A percentile compares a stretch with the other conserved stretches of the same genome.
These are phyloP conservation scores for Bruguiera parviflora DNA, from an alignment of 345 rosid genomes.

Conservation along the genomic window DNA sequence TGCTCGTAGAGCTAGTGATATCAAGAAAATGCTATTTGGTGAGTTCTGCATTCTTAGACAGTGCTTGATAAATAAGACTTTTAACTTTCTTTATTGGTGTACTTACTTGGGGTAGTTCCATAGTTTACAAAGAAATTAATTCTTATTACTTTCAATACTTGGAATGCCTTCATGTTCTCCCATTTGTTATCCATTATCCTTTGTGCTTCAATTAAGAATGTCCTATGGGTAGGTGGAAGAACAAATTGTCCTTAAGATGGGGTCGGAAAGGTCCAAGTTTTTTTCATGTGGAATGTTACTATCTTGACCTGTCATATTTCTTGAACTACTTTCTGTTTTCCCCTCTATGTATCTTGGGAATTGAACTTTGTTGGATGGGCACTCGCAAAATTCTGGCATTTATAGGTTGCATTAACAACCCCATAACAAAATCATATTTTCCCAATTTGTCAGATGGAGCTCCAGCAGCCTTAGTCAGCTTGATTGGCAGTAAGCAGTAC, in stretches of 20 bases:
- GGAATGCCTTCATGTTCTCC: background rate
- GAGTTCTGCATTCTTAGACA: slow-evolving; percentile 26
- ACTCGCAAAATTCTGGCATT: background rate
- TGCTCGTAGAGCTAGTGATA: slow-evolving; percentile 76
- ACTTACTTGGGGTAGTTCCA: no score
- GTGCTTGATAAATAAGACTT: background rate
- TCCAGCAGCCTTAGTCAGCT: slow-evolving; percentile 82
- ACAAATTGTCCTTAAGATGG: background rate
- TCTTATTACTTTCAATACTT: no score
- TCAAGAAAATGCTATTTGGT: slow-evolving; percentile 83
- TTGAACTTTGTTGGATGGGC: background rate
- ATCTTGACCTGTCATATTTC: no score
- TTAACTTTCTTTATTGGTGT: no score
- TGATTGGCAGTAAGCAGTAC: slow-evolving; percentile 88
- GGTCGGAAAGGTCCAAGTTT: background rate
- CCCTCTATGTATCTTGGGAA: background rate
- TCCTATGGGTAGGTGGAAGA: background rate
- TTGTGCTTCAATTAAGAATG: no score
- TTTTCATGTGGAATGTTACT: background rate
- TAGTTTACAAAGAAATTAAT: no score
- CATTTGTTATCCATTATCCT: background rate
- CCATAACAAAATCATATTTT: background rate
- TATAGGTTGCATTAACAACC: background rate
- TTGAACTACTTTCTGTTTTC: no score
- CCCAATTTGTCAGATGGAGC: slow-evolving; percentile 66